Base-by-base conservation (phyloP, 768 basidiomycete species). In the Floccularia luteovirens region DNA sequence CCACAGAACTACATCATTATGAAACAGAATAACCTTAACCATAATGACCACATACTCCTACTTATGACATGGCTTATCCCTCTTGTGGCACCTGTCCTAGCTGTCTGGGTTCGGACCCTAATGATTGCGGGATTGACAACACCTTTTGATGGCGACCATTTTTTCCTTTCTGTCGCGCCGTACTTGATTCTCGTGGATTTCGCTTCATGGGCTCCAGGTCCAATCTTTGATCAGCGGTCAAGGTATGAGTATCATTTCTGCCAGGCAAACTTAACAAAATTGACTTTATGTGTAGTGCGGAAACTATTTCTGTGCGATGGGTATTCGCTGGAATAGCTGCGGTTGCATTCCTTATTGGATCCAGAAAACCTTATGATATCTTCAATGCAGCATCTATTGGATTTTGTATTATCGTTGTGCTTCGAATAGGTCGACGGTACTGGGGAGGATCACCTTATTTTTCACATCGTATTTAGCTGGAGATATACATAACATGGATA, bases 81-180 rank as follows among this genome's bases (percentile, higher is more conserved):
- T 1, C 64, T 89, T 41, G 72, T 72, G 4, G 82, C 79, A 2
- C 82, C 89, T 0, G 81, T 84, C 4, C 65, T 97, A 19, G 82
- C 76, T 1, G 90, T 94, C 2, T 97, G 93, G 93, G 83, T 82
- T 2, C 76, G 90, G 36, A 93, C 91, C 27, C 63, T 94, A 8
- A 70, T 76, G 25, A 86, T 86, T 0, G 85, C 89, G 7, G 86
- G 87, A 1, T 73, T 78, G 44, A 81, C 75, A 5, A 80, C 81
- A 4, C 86, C 86, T 2, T 93, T 91, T 57, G 74, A 80, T 31
- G 81, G 85, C 0, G 90, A 93, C 54, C 89, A 91, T 52, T 74
- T 75, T 52, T 72, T 83, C 45, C 48, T 82, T 31, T 74, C 74
- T 34, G 75, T 79, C 19, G 70, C 70, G 1, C 84, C 83, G 4